Base-by-base conservation (phyloP, 305 asterid species). In the Caryopteris hybrid region DNA sequence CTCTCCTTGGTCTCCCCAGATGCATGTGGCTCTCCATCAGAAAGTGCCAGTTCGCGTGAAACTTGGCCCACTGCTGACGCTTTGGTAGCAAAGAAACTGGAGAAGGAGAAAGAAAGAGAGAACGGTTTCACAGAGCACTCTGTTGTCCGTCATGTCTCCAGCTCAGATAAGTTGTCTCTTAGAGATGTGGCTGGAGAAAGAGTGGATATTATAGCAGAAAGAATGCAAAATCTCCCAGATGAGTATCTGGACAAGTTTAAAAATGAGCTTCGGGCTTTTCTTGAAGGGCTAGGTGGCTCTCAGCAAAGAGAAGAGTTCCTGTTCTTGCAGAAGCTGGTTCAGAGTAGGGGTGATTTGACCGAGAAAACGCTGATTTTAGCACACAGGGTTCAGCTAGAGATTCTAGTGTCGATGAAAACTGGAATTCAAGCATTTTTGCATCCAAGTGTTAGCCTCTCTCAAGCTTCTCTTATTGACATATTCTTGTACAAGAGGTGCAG, bases 341-440 rank as follows among this genome's bases (percentile, higher is more conserved):
- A 87, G 68, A 77, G 83, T 74, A 80, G 97, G 74, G 80, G 82
- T 64, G 97, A 93, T 78, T 81, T 93, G 85, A 90, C 87, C 0
- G 95, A 88, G 55, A 87, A 86, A 78, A 74, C 86, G 2, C 78
- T 93, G 77, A 67, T 50, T 52, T 58, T 77, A 61, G 85, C 96
- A 18, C 96, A 93, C 77, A 84, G 98, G 73, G 84, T 88, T 66
- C 96, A 93, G 80, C 77, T 93, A 41, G 98, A 93, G 81, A 86
- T 93, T 68, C 80, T 93, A 34, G 95, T 90, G 52, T 85, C 97
- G 7, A 87, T 88, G 41, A 90, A 85, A 80, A 88, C 97, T 34
- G 97, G 97, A 76, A 93, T 90, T 70, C 97, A 85, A 80, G 98
- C 97, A 4, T 93, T 88, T 79, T 79, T 93, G 81, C 98, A 88